A percentile compares a stretch with the other conserved stretches of the same genome.
Evolutionary conservation across 305 asterid genomes (phyloP).

Genomic region (Solanum chacoense): DNA sequence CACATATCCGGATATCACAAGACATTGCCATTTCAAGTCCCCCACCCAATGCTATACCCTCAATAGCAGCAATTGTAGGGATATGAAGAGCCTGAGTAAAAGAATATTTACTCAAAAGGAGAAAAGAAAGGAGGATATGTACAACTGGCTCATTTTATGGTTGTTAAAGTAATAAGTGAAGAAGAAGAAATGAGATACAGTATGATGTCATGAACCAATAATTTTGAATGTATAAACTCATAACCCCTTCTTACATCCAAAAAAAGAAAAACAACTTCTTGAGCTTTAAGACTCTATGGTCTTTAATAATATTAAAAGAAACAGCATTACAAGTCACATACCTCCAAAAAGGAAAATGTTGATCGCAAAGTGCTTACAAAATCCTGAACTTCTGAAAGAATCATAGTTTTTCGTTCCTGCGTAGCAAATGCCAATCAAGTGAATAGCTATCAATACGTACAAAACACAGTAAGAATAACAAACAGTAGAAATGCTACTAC

Average conservation of each 20-base stretch:
- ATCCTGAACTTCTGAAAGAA: constrained; percentile 45
- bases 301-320: background rate
- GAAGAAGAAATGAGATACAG: background rate
- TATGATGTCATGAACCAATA: background rate
- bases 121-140: background rate
- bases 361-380: constrained; percentile 65
- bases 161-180: background rate
- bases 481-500: background rate
- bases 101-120: constrained; percentile 3
- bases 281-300: background rate
- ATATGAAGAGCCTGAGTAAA: constrained; percentile 47
- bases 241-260: background rate
- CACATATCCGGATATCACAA: constrained; percentile 91
- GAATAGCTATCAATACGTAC: background rate
- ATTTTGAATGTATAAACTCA: background rate
- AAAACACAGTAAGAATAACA: background rate
- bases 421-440: background rate
- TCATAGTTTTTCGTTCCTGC: constrained; percentile 81
- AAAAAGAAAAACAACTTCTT: background rate
- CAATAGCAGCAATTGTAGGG: constrained; percentile 88
- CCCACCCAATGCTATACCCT: constrained; percentile 89
- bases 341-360: constrained; percentile 76
- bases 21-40: constrained; percentile 94
- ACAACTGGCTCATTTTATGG: background rate
- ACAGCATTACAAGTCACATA: constrained; percentile 8